Percentiles rank a stretch among this genome's conserved stretches.
These are phyloP conservation scores for Globisporangium okanoganense DNA, from an alignment of 352 stramenopile genomes.

Conservation along the genomic window DNA sequence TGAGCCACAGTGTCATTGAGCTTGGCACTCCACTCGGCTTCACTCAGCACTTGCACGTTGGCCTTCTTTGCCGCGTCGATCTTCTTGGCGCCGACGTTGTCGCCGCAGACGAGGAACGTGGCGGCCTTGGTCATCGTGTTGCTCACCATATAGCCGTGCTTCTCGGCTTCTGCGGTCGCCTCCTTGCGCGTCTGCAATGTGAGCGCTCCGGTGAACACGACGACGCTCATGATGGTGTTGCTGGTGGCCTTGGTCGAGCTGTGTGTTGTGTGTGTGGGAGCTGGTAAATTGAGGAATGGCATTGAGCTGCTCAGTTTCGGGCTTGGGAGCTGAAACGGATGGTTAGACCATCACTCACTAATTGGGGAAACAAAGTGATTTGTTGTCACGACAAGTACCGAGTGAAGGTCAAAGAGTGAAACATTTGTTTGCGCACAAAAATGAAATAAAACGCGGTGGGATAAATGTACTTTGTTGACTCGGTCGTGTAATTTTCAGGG, in stretches of 20 bases:
- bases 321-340: neutral
- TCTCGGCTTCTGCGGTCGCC: slow-evolving; percentile 26
- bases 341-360: neutral
- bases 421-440: too few relatives aligned
- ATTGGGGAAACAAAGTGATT: too few relatives aligned
- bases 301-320: neutral
- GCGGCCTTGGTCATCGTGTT: slow-evolving; percentile 32
- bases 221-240: slow-evolving; percentile 13
- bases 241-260: neutral
- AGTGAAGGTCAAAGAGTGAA: neutral
- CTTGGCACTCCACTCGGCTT: slow-evolving; percentile 37
- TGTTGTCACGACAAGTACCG: too few relatives aligned
- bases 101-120: slow-evolving; percentile 48
- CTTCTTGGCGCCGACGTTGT: slow-evolving; percentile 49
- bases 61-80: slow-evolving; percentile 37
- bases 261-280: neutral
- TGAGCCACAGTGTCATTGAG: slow-evolving; percentile 7
- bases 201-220: slow-evolving; percentile 58
- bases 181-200: slow-evolving; percentile 40
- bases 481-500: too few relatives aligned
- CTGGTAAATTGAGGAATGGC: neutral
- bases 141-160: slow-evolving; percentile 33
- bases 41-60: slow-evolving; percentile 29
- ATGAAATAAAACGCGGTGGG: too few relatives aligned
- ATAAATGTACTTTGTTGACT: neutral